phyloP scores from a whole-genome alignment of 495 filamentous ascomycete genomes.

The Oidiodendron maius region DNA sequence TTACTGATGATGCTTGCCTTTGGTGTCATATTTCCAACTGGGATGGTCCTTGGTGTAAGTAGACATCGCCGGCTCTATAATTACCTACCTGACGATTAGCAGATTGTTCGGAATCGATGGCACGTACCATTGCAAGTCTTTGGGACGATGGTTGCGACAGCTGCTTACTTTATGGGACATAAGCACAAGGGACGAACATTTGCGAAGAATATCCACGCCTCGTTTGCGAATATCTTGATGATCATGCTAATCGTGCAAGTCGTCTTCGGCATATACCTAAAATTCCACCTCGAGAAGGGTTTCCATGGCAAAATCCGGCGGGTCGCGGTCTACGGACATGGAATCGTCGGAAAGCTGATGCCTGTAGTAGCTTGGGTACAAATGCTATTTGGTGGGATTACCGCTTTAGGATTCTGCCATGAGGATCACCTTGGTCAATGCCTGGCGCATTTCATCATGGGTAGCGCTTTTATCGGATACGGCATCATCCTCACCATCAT shows the following conservation, averaged over 20 bases:
- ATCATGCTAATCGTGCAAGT: constrained; percentile 72
- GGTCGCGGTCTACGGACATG: constrained; percentile 66
- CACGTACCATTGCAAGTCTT: constrained; percentile 86
- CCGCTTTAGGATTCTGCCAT: constrained; percentile 87
- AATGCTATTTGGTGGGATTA: constrained; percentile 96
- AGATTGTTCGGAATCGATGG: constrained; percentile 89
- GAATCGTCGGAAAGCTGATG: constrained; percentile 78
- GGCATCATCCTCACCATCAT: constrained; percentile 83
- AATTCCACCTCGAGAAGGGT: constrained; percentile 79
- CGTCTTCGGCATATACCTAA: constrained; percentile 78
- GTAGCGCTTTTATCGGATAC: constrained; percentile 91
- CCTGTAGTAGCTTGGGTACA: constrained; percentile 87
- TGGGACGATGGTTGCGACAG: constrained; percentile 65
- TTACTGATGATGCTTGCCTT: constrained; percentile 81
- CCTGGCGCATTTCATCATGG: constrained; percentile 97
- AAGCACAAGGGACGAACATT: constrained; percentile 86
- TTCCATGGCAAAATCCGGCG: constrained; percentile 73
- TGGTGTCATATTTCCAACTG: constrained; percentile 85
- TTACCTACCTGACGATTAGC: constrained; percentile 5
- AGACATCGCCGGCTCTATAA: background rate
- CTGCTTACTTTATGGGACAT: constrained; percentile 90
- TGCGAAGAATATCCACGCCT: constrained; percentile 72
- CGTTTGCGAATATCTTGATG: constrained; percentile 75
- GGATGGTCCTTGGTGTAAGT: constrained; percentile 90
- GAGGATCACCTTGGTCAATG: constrained; percentile 92